Evolutionary conservation across 139 green algal genomes (phyloP).

Genomic region (Chlorella sp.): DNA sequence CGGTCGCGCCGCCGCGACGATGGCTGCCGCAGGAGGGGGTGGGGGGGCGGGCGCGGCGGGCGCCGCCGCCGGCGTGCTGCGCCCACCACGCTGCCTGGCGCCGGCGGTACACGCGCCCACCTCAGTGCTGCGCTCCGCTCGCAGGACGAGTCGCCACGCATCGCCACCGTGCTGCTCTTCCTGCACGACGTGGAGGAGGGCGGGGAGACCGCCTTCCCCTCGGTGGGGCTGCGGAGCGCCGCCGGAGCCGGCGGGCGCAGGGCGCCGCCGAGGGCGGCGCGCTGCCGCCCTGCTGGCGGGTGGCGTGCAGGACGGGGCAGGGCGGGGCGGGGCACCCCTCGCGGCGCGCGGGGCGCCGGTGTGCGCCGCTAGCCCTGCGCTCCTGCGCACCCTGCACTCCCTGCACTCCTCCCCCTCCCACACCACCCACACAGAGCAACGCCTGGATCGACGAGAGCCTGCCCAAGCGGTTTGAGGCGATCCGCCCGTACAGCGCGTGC

Average conservation of each 20-base stretch:
- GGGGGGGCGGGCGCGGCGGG: too few relatives aligned
- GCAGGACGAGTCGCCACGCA: slow-evolving; percentile 50
- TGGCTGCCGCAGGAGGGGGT: too few relatives aligned
- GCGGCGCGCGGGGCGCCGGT: too few relatives aligned
- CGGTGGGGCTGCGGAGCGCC: slow-evolving; percentile 32
- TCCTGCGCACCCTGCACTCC: too few relatives aligned
- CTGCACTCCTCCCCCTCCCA: too few relatives aligned
- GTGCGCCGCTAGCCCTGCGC: too few relatives aligned
- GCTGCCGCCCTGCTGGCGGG: neutral
- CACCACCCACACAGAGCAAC: too few relatives aligned
- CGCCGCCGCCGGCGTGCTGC: too few relatives aligned
- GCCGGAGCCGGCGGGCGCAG: neutral
- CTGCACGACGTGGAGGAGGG: slow-evolving; percentile 48
- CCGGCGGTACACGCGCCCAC: too few relatives aligned
- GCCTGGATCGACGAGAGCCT: slow-evolving; percentile 23
- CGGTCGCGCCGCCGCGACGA: slow-evolving; percentile 42
- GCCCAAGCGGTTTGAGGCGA: slow-evolving; percentile 25
- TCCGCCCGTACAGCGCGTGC: slow-evolving; percentile 60
- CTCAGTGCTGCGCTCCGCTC: too few relatives aligned
- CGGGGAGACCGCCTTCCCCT: slow-evolving; percentile 41
- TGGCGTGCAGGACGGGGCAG: too few relatives aligned
- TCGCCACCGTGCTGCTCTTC: slow-evolving; percentile 84
- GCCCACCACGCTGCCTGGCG: slow-evolving; percentile 71
- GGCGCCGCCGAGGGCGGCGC: neutral
- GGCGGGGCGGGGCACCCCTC: too few relatives aligned